Evolutionary conservation across 345 rosid genomes (phyloP).

Genomic region (Eucalyptus sp.): DNA sequence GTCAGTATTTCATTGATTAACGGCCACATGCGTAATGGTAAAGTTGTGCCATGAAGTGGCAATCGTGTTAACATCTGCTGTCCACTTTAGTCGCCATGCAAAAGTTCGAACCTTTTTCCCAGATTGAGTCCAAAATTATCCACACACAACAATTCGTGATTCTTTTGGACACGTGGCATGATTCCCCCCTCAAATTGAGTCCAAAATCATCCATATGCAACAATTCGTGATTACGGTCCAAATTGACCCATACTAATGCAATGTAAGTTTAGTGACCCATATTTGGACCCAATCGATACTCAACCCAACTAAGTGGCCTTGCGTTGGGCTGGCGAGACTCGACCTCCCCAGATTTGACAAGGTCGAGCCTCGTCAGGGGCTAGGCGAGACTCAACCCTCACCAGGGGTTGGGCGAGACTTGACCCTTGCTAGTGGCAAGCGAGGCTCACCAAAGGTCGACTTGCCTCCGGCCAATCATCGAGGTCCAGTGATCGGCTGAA

Average conservation of each 20-base stretch:
- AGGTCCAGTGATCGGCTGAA: fast-evolving
- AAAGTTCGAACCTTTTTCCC: neutral
- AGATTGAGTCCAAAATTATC: neutral
- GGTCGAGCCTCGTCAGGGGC: fast-evolving
- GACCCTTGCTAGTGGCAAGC: too few species aligned
- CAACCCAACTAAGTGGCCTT: too few species aligned
- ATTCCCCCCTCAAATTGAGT: fast-evolving
- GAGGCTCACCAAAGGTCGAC: too few species aligned
- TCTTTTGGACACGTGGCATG: neutral
- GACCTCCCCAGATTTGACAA: fast-evolving
- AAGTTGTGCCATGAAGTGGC: neutral
- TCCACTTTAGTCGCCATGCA: neutral
- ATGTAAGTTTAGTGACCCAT: neutral
- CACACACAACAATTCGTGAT: neutral
- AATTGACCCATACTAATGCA: too few species aligned
- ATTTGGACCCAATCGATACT: too few species aligned
- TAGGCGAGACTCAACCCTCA: fast-evolving
- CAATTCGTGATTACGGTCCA: neutral
- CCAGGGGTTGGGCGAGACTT: fast-evolving
- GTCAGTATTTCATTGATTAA: neutral
- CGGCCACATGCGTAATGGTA: neutral
- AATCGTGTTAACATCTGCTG: neutral
- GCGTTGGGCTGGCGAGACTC: fast-evolving
- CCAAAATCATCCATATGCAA: neutral
- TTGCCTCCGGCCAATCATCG: fast-evolving